Base-by-base conservation (phyloP, 352 stramenopile genomes). In the Phytophthora boehmeriae region DNA sequence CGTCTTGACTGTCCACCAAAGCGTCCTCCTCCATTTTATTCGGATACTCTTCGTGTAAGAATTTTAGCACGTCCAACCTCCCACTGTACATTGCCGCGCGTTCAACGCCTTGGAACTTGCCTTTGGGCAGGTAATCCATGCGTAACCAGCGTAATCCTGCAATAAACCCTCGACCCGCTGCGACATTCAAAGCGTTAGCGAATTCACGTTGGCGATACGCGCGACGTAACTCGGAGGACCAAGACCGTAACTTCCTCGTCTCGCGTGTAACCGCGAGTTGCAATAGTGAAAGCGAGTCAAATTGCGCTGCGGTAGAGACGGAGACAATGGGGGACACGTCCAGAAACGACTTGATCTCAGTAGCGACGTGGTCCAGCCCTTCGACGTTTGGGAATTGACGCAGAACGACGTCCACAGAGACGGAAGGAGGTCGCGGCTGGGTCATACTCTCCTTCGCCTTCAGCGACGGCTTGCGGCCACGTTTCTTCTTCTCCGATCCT, bases 181-280 rank as follows among this genome's bases (percentile, higher is more conserved):
- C 59, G 19, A 39, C 38, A 41, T 80, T 78, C 42, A 74, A 51
- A 30, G 60, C 52, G 4, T 57, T 68, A 53, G 71, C 48, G 43
- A 80, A 78, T 46, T 80, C 68, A 59, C 54, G 71, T 53, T 80
- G 72, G 62, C 32, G 58, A 45, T 78, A 80, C 20, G 50, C 55
- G 13, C 72, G 68, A 1, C 63, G 67, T 5, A 80, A 38, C 47
- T 80, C 72, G 13, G 68, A 80, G 1, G 72, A 80, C 72, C 72
- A 80, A 3, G 34, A 23, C 0, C 39, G 22, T 11, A 78, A 57
- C 48, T 77, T 77, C 8, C 45, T 60, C 42, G 60, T 60, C 50
- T 80, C 72, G 5, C 66, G 54, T 1, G 4, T 11, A n/a, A 54
- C 64, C 0, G 72, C 72, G 27, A 73, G 69, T 51, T 58, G 39